phyloP scores from a whole-genome alignment of 768 basidiomycete genomes.

The Dioszegia hungarica region DNA sequence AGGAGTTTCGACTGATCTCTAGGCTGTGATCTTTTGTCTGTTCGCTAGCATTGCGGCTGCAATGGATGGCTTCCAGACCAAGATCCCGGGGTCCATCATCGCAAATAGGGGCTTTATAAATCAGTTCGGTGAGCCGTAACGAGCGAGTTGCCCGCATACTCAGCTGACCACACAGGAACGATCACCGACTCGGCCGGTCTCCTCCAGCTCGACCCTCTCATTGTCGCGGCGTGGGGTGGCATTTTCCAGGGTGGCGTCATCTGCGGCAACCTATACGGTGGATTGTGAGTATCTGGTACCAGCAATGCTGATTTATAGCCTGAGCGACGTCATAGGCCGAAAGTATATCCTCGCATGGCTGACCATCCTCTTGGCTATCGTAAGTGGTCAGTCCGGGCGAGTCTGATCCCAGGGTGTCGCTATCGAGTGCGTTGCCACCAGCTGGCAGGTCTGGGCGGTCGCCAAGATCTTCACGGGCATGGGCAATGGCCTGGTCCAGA shows the following conservation, averaged over 20 bases:
- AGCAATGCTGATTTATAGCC: constrained; percentile 17
- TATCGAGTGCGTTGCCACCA: constrained; percentile 18
- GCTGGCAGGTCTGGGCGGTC: constrained; percentile 16
- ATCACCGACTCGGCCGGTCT: constrained; percentile 2
- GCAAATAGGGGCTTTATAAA: constrained; percentile 30
- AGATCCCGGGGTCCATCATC: constrained; percentile 17
- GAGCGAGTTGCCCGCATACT: background rate
- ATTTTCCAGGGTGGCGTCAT: constrained; percentile 5
- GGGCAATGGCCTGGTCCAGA: constrained; percentile 1
- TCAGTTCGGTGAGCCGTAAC: constrained; percentile 5
- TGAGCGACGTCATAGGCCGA: constrained; percentile 18
- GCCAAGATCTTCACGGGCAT: constrained; percentile 9
- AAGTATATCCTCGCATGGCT: constrained; percentile 11
- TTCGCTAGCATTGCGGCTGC: constrained; percentile 5
- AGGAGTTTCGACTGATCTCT: too few species aligned
- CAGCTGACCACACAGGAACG: background rate
- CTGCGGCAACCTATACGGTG: constrained; percentile 3
- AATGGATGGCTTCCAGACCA: constrained; percentile 15
- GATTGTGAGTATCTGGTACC: constrained; percentile 8
- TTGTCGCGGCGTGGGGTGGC: constrained; percentile 24
- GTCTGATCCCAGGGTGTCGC: background rate
- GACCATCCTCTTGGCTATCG: constrained; percentile 3
- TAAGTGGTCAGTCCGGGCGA: background rate
- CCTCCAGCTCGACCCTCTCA: constrained; percentile 9
- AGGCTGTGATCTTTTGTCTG: background rate